phyloP scores from a whole-genome alignment of 164 flowering plant genomes.

The Annona cherimola region DNA sequence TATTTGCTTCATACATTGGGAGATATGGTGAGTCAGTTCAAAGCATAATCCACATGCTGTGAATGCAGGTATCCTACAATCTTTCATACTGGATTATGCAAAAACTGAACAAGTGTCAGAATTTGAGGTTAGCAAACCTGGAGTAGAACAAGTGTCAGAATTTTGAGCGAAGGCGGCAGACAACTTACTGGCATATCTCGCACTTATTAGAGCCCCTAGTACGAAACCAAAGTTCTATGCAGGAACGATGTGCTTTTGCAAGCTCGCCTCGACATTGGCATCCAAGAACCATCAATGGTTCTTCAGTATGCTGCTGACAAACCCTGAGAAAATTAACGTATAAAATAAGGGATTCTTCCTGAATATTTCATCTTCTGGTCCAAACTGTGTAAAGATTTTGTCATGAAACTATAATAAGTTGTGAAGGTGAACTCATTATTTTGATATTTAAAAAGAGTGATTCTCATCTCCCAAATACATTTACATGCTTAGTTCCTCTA shows the following conservation, averaged over 20 bases:
- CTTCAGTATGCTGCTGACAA: conserved; percentile 71
- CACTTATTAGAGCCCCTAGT: conserved; percentile 76
- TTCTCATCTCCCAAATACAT: no score
- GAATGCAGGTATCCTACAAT: not conserved
- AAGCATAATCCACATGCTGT: not conserved
- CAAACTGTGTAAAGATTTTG: no score
- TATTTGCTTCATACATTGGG: not conserved
- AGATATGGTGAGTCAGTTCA: not conserved
- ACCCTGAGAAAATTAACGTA: conserved; percentile 34
- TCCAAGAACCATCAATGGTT: conserved; percentile 63
- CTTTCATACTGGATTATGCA: not conserved
- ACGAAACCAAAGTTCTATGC: conserved; percentile 69
- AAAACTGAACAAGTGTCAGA: not conserved
- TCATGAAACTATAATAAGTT: no score
- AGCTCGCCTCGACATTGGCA: conserved; percentile 80
- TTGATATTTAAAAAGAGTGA: no score
- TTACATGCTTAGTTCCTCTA: no score
- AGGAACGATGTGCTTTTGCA: conserved; percentile 61
- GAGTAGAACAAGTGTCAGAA: not conserved
- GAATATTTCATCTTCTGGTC: no score
- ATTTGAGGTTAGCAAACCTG: not conserved
- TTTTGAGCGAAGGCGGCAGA: conserved; percentile 2
- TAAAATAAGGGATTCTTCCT: not conserved
- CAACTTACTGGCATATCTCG: conserved; percentile 82
- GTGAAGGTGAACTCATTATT: no score